phyloP scores from a whole-genome alignment of 2,329 filamentous ascomycete genomes.

The Cladobotryum mycophilum region DNA sequence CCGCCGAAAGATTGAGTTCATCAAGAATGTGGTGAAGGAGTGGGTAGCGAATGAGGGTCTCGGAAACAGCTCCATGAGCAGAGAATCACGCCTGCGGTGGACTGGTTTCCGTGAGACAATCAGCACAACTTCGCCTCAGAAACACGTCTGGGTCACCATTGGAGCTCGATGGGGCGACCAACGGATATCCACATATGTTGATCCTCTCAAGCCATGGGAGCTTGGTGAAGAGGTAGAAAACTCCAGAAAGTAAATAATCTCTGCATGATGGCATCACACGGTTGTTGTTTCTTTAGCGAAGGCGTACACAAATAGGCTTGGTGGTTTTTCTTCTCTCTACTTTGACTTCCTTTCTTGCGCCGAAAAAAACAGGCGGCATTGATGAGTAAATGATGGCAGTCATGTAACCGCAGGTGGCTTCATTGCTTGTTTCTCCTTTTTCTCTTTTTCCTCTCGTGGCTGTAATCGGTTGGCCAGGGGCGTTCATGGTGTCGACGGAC shows the following conservation, averaged over 20 bases:
- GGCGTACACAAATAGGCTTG: not conserved
- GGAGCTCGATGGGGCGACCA: constrained; percentile 57
- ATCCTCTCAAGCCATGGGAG: constrained; percentile 47
- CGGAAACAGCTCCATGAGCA: constrained; percentile 57
- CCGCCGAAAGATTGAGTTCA: constrained; percentile 67
- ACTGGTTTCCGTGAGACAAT: constrained; percentile 51
- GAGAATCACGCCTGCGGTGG: constrained; percentile 51
- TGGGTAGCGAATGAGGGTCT: constrained; percentile 66
- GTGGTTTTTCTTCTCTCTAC: not conserved
- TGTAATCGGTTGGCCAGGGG: constrained; percentile 8
- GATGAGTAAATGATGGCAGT: not conserved
- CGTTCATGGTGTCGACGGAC: constrained; percentile 14
- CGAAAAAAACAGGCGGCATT: not conserved
- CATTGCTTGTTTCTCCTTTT: constrained; percentile 13
- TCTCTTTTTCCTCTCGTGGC: constrained; percentile 13
- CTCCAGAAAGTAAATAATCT: constrained; percentile 21
- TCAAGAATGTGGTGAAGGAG: constrained; percentile 60
- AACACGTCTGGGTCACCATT: constrained; percentile 64
- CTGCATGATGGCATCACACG: not conserved
- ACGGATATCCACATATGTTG: constrained; percentile 48
- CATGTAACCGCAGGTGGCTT: not conserved
- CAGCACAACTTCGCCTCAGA: constrained; percentile 44
- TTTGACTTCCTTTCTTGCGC: no score
- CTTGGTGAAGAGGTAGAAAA: constrained; percentile 48
- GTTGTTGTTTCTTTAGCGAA: not conserved